Base-by-base conservation (phyloP, 164 flowering plant species). In the Magnolia sinica region DNA sequence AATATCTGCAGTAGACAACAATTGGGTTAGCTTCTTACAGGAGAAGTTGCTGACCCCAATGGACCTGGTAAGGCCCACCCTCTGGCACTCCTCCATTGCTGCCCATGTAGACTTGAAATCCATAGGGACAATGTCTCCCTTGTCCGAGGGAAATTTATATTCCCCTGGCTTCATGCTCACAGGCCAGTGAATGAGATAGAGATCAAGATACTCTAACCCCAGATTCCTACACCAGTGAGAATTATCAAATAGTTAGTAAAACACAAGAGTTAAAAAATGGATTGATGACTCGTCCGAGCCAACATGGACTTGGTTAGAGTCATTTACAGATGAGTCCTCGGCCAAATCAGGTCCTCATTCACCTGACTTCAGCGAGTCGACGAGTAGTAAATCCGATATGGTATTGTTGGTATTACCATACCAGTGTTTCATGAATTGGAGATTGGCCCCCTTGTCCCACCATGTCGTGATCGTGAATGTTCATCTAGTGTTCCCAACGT, bases 161-260 rank as follows among this genome's bases (percentile, higher is more conserved):
- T 55, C 37, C 49, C 66, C 75, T 23, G 64, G 74, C 27, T 74
- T 80, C 71, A 76, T 5, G 20, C 82, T 79, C 52, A 82, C 45
- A 1, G 86, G 89, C 80, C 81, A 84, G 23, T 85, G 85, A n/a
- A 87, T 75, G 19, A 87, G 76, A 59, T 83, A 87, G 50, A 85
- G 79, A 77, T 87, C 89, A 7, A 87, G 37, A 51, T 80, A 87
- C 24, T 83, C 89, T 70, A 87, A 14, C 71, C 73, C 50, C 24
- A 85, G 82, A 14, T 77, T 82, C 86, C 85, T 86, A 37, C 45
- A 37, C 7, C 45, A 37, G 45, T 37, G 45, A 37, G 45, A 37
- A 37, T 37, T 4, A 37, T 37, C 45, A 37, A 37, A 37, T 37
- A 0, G 7, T 37, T 37, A 37, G 45, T 37, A 37, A 37, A 37